phyloP scores from a whole-genome alignment of 1,284 basidiomycete species.

The Bjerkandera adusta region DNA sequence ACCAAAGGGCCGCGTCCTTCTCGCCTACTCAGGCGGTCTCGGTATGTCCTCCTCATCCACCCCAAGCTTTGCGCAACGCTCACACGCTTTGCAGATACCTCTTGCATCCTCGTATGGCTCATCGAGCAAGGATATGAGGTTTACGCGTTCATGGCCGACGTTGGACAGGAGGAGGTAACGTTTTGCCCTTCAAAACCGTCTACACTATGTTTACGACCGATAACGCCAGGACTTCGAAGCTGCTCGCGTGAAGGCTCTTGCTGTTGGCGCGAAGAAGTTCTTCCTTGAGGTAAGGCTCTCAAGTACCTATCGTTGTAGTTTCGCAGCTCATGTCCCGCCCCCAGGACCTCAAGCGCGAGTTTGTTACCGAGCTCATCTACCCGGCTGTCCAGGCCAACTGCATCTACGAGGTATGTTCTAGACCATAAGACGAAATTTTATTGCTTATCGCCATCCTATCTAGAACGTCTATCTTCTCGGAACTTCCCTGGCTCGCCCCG shows the following conservation, averaged over 20 bases:
- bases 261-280: conserved; percentile 94
- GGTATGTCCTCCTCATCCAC: conserved; percentile 55
- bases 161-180: conserved; percentile 97
- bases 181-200: too few species aligned
- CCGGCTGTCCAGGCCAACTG: conserved; percentile 98
- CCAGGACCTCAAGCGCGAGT: conserved; percentile 93
- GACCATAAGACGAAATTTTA: not conserved
- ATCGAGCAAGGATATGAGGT: conserved; percentile 99
- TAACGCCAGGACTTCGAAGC: conserved; percentile 84
- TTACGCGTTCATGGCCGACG: conserved; percentile 98
- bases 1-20: conserved; percentile 80
- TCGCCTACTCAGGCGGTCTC: conserved; percentile 98
- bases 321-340: conserved; percentile 1
- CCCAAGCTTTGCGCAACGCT: not conserved
- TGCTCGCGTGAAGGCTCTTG: conserved; percentile 88
- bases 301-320: not conserved
- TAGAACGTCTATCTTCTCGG: conserved; percentile 97
- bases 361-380: conserved; percentile 96
- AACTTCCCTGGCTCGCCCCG: conserved; percentile 95
- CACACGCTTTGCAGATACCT: conserved; percentile 66
- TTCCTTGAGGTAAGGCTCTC: conserved; percentile 72
- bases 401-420: conserved; percentile 88
- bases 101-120: conserved; percentile 95
- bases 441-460: not conserved
- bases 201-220: conserved; percentile 8